These are phyloP conservation scores for Agaricus subrufescens DNA, from an alignment of 768 basidiomycete species.

Conservation along the genomic window DNA sequence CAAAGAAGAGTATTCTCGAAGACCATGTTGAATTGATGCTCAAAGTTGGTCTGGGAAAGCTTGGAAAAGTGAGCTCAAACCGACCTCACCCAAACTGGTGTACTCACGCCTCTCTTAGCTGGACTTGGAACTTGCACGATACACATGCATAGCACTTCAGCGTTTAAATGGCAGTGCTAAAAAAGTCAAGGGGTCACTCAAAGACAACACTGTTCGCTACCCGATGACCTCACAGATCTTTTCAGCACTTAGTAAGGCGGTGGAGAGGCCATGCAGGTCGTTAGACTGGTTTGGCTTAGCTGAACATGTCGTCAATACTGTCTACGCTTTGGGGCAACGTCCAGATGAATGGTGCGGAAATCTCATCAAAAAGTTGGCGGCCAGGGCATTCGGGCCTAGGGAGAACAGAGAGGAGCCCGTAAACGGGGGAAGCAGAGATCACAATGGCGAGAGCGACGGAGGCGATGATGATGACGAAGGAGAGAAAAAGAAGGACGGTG, in stretches of 20 bases:
- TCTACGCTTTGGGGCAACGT: slow-evolving; percentile 91
- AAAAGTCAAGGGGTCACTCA: slow-evolving; percentile 93
- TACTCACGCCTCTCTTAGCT: slow-evolving; percentile 36
- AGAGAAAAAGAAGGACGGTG: neutral
- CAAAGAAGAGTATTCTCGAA: slow-evolving; percentile 65
- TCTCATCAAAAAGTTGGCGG: slow-evolving; percentile 80
- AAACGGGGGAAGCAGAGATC: slow-evolving; percentile 31
- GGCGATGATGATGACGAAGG: slow-evolving; percentile 10
- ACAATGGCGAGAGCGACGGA: slow-evolving; percentile 56
- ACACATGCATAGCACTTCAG: slow-evolving; percentile 91
- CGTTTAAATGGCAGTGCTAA: slow-evolving; percentile 92
- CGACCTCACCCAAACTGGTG: neutral
- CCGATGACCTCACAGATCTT: slow-evolving; percentile 89
- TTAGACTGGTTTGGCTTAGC: slow-evolving; percentile 97
- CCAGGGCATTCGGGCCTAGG: slow-evolving; percentile 54
- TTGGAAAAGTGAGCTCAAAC: slow-evolving; percentile 62
- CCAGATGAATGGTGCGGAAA: slow-evolving; percentile 80
- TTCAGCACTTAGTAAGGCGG: slow-evolving; percentile 71
- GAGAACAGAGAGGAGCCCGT: slow-evolving; percentile 18
- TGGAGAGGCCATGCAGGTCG: slow-evolving; percentile 75
- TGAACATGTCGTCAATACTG: slow-evolving; percentile 94
- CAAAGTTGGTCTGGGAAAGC: slow-evolving; percentile 78
- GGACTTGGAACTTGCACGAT: slow-evolving; percentile 86
- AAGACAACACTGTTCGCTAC: slow-evolving; percentile 80
- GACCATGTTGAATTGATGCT: slow-evolving; percentile 84